phyloP scores from a whole-genome alignment of 2,329 filamentous ascomycete genomes.

The Aspergillus brunneoviolaceus region DNA sequence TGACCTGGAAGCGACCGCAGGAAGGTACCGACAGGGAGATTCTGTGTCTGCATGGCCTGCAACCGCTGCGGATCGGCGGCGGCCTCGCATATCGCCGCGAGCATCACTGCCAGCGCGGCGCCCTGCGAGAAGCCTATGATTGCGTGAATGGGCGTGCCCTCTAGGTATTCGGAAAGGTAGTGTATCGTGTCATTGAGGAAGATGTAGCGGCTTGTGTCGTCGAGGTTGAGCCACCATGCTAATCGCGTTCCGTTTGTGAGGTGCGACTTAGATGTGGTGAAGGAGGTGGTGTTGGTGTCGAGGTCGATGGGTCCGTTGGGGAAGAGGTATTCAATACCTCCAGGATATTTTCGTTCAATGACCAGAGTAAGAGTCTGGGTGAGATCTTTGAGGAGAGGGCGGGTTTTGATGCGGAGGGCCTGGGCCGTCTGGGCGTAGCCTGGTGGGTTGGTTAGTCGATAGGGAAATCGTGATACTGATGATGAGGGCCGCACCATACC shows the following conservation, averaged over 20 bases:
- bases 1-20: neutral
- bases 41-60: conserved; percentile 8
- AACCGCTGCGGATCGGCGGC: conserved; percentile 3
- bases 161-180: conserved; percentile 5
- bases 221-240: conserved; percentile 15
- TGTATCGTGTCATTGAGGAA: conserved; percentile 11
- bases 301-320: neutral
- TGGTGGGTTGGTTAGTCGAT: neutral
- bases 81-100: conserved; percentile 10
- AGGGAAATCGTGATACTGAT: neutral
- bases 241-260: neutral
- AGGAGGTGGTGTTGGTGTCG: neutral
- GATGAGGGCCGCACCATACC: neutral
- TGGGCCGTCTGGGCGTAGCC: conserved; percentile 1
- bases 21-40: neutral
- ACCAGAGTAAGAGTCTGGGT: neutral
- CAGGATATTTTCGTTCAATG: neutral
- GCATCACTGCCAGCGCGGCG: conserved; percentile 7
- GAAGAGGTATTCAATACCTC: neutral
- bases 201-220: conserved; percentile 9
- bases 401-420: neutral
- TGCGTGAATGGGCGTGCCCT: conserved; percentile 10
- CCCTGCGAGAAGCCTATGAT: conserved; percentile 15
- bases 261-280: too few species aligned
- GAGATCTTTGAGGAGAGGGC: neutral